These are phyloP conservation scores for Trichosporon ovoides DNA, from an alignment of 1,284 basidiomycete genomes.

Conservation along the genomic window DNA sequence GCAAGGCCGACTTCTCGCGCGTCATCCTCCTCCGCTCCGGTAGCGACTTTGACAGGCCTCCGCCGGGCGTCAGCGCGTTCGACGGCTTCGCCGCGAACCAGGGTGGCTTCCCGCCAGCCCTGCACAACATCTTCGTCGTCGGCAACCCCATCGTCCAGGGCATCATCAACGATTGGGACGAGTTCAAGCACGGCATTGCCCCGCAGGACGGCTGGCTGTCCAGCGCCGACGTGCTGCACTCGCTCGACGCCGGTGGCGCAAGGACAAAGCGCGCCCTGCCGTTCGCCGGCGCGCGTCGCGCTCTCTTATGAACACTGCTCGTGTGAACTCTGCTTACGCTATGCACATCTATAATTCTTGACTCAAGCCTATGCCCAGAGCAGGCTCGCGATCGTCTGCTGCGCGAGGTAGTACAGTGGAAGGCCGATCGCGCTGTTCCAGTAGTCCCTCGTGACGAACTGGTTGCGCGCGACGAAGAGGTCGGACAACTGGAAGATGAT, in stretches of 20 bases:
- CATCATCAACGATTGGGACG: slow-evolving; percentile 37
- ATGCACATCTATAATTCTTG: background rate
- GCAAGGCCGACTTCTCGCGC: slow-evolving; percentile 51
- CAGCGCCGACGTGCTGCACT: slow-evolving; percentile 30
- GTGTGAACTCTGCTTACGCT: background rate
- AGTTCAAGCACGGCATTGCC: slow-evolving; percentile 29
- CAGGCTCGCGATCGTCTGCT: slow-evolving; percentile 16
- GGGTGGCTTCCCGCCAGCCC: slow-evolving; percentile 37
- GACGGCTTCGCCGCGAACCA: slow-evolving; percentile 35
- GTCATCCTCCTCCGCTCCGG: slow-evolving; percentile 53
- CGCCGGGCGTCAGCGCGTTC: slow-evolving; percentile 29
- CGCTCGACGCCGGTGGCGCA: slow-evolving; percentile 5
- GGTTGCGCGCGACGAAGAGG: slow-evolving; percentile 18
- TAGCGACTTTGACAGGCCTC: slow-evolving; percentile 52
- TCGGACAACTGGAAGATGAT: slow-evolving; percentile 18
- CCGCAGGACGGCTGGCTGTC: slow-evolving; percentile 31
- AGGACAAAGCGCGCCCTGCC: background rate
- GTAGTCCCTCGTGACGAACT: slow-evolving; percentile 13
- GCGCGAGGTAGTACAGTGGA: slow-evolving; percentile 17
- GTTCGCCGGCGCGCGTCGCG: background rate
- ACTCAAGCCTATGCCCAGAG: slow-evolving; percentile 9
- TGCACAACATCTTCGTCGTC: slow-evolving; percentile 39
- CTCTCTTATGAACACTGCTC: background rate
- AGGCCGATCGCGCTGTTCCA: slow-evolving; percentile 13
- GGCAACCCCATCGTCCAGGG: slow-evolving; percentile 38